phyloP scores from a whole-genome alignment of 306 rosid species.

The Glycine soja region DNA sequence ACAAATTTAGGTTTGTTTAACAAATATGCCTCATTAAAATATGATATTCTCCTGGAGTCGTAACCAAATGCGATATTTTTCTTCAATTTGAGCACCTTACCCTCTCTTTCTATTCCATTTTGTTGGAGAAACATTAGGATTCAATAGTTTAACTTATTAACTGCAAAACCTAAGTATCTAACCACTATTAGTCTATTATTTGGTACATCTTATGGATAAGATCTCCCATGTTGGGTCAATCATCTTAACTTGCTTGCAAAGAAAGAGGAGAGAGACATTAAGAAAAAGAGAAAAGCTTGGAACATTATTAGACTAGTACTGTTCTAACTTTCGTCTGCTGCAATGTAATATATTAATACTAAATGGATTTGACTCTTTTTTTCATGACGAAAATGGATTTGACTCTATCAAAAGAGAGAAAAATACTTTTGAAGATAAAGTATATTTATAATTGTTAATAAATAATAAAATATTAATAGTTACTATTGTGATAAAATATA shows the following conservation, averaged over 20 bases:
- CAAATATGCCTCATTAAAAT: conserved; percentile 25
- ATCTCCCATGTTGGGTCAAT: conserved; percentile 39
- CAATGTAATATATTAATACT: conserved; percentile 25
- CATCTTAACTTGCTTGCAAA: conserved; percentile 49
- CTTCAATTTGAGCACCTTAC: conserved; percentile 20
- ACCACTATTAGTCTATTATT: conserved; percentile 25
- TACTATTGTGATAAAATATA: too few relatives aligned
- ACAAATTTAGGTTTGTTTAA: background rate
- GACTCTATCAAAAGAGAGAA: background rate
- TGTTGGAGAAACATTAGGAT: conserved; percentile 33
- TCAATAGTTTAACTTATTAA: conserved; percentile 15
- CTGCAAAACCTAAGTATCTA: background rate
- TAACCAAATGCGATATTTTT: conserved; percentile 4
- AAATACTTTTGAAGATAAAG: background rate
- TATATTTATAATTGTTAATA: too few relatives aligned
- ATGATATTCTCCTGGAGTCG: conserved; percentile 10
- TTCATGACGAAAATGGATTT: background rate
- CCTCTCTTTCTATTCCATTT: background rate
- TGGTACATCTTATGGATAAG: conserved; percentile 27
- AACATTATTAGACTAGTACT: conserved; percentile 37
- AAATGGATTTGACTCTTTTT: background rate
- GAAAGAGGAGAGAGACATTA: background rate
- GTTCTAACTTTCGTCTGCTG: conserved; percentile 41
- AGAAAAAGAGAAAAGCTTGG: background rate
- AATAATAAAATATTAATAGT: too few relatives aligned